Conservation (phyloP, 1,284 basidiomycete species). For the Hymenochaete sp. region DNA sequence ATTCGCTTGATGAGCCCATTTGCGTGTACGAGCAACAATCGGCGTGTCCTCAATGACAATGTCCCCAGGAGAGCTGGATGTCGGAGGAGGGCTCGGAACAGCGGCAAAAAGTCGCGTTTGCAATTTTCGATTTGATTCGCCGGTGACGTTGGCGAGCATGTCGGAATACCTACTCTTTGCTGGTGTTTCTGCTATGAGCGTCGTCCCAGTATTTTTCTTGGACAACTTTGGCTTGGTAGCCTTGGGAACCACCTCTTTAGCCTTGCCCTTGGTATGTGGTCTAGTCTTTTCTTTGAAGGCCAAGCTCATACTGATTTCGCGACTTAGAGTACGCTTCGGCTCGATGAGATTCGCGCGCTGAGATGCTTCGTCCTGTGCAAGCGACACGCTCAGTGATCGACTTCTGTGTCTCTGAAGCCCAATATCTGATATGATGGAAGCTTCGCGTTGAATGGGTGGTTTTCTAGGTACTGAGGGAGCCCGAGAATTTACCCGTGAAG, state of each 20-base stretch:
- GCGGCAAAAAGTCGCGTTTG: neutral
- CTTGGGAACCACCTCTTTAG: neutral
- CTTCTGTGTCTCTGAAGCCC: slow-evolving; percentile 32
- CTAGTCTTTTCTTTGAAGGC: slow-evolving; percentile 40
- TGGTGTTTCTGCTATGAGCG: slow-evolving; percentile 8
- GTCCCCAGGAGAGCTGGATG: slow-evolving; percentile 1
- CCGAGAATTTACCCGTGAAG: slow-evolving; percentile 9
- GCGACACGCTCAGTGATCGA: slow-evolving; percentile 55
- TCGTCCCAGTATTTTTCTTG: neutral
- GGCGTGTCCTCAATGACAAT: slow-evolving; percentile 10
- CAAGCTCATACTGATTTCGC: slow-evolving; percentile 67
- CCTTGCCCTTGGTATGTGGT: neutral
- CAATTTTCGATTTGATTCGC: neutral
- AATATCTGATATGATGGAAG: neutral
- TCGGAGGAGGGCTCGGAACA: slow-evolving; percentile 4
- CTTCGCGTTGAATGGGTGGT: neutral
- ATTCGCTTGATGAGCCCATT: neutral
- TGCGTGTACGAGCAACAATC: neutral
- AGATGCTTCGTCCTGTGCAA: slow-evolving; percentile 43
- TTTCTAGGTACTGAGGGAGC: slow-evolving; percentile 7
- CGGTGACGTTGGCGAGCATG: neutral
- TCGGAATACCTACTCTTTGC: neutral
- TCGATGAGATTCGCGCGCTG: slow-evolving; percentile 32
- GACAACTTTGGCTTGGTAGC: neutral
- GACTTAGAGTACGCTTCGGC: slow-evolving; percentile 40